Conservation (phyloP, 768 basidiomycete genomes). For the Tylopilus subfusipes region DNA sequence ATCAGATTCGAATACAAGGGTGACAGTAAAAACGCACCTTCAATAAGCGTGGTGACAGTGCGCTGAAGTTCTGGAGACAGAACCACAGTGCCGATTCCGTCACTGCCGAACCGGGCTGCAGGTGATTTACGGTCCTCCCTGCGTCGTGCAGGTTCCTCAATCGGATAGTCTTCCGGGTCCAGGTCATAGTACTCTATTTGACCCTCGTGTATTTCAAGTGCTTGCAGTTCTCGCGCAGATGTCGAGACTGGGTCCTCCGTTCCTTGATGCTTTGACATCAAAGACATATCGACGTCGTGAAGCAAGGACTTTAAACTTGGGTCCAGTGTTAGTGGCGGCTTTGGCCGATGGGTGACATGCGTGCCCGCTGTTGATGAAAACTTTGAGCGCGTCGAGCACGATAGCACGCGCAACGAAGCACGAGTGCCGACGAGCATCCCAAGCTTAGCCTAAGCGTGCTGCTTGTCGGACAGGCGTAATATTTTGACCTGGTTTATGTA, state of each 20-base stretch:
- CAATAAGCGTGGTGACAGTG: conserved; percentile 64
- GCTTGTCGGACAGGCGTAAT: neutral
- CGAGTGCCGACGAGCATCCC: conserved; percentile 26
- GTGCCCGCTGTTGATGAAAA: conserved; percentile 34
- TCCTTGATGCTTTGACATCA: conserved; percentile 37
- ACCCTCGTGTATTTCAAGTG: conserved; percentile 38
- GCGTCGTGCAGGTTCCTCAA: conserved; percentile 23
- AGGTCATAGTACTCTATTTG: conserved; percentile 32
- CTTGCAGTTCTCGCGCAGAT: conserved; percentile 53
- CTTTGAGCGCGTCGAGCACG: conserved; percentile 21
- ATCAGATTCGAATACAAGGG: conserved; percentile 6
- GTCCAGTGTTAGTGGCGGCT: conserved; percentile 61
- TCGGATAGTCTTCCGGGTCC: conserved; percentile 30
- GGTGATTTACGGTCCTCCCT: conserved; percentile 62
- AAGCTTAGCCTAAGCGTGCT: neutral
- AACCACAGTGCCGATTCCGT: conserved; percentile 64
- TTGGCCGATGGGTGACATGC: conserved; percentile 41
- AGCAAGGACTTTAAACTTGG: conserved; percentile 60
- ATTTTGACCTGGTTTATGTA: conserved; percentile 21
- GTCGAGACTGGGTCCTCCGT: conserved; percentile 20
- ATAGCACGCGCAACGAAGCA: conserved; percentile 23
- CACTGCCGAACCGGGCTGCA: conserved; percentile 77
- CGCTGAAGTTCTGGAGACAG: conserved; percentile 70
- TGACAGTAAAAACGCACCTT: conserved; percentile 40
- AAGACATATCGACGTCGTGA: conserved; percentile 64